Conservation (phyloP, 2,329 filamentous ascomycete genomes). For the Aspergillus latus region DNA sequence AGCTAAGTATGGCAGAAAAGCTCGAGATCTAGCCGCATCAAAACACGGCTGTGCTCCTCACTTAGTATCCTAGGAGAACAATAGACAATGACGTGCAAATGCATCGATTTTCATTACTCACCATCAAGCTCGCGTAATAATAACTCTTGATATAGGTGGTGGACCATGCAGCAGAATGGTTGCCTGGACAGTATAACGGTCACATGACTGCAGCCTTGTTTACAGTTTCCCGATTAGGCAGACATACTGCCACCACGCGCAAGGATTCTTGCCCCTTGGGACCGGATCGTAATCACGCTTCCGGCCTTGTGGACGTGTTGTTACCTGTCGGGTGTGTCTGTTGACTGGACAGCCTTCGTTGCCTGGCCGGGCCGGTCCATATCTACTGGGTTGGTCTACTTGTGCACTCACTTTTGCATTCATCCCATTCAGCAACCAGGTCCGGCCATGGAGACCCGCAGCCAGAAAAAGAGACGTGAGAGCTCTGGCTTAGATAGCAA, state of each 20-base stretch:
- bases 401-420: not conserved
- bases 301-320: slow-evolving; percentile 1
- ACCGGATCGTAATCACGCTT: slow-evolving; percentile 13
- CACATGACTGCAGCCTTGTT: slow-evolving; percentile 24
- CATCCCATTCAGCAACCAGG: not conserved
- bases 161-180: not conserved
- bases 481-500: slow-evolving; percentile 19
- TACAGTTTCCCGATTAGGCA: slow-evolving; percentile 21
- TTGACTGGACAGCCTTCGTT: slow-evolving; percentile 1
- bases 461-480: slow-evolving; percentile 29
- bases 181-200: slow-evolving; percentile 2
- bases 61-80: slow-evolving; percentile 4
- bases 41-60: not conserved
- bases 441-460: slow-evolving; percentile 28
- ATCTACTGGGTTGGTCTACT: not conserved
- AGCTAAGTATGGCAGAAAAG: not conserved
- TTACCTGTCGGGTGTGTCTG: slow-evolving; percentile 3
- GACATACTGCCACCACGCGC: slow-evolving; percentile 18
- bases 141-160: not conserved
- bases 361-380: slow-evolving; percentile 1
- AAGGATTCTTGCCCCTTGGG: slow-evolving; percentile 6
- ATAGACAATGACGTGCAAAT: not conserved
- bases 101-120: not conserved
- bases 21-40: not conserved
- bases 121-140: not conserved